These are phyloP conservation scores for Lepraria neglecta DNA, from an alignment of 495 filamentous ascomycete genomes.

Conservation along the genomic window DNA sequence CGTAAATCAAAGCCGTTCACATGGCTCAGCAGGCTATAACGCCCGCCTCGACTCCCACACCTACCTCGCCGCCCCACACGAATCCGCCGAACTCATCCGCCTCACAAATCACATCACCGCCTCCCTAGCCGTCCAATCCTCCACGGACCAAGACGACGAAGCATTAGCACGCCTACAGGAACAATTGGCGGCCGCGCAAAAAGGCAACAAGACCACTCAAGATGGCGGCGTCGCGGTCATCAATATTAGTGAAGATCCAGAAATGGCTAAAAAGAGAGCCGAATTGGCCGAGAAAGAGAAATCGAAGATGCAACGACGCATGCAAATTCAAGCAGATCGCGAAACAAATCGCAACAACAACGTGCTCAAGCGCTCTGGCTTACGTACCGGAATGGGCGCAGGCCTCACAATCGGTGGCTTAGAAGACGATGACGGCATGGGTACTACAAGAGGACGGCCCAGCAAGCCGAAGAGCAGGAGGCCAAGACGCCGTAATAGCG, in stretches of 20 bases:
- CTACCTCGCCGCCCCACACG: slow-evolving; percentile 70
- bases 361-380: slow-evolving; percentile 42
- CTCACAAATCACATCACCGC: slow-evolving; percentile 76
- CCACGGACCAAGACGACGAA: slow-evolving; percentile 64
- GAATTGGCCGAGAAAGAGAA: slow-evolving; percentile 69
- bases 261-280: slow-evolving; percentile 67
- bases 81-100: slow-evolving; percentile 61
- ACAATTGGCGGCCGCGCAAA: slow-evolving; percentile 56
- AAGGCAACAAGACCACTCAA: slow-evolving; percentile 51
- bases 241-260: slow-evolving; percentile 66
- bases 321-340: slow-evolving; percentile 61
- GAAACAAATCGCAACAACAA: slow-evolving; percentile 54
- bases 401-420: slow-evolving; percentile 68
- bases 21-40: slow-evolving; percentile 47
- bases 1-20: slow-evolving; percentile 14
- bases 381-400: slow-evolving; percentile 42
- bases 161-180: slow-evolving; percentile 70
- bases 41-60: slow-evolving; percentile 70
- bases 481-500: slow-evolving; percentile 44
- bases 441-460: slow-evolving; percentile 38
- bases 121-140: slow-evolving; percentile 64
- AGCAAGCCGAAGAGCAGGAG: slow-evolving; percentile 39
- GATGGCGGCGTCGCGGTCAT: slow-evolving; percentile 54
- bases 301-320: slow-evolving; percentile 57
- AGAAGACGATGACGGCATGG: slow-evolving; percentile 57